Base-by-base conservation (phyloP, 805 yeast species). In the Metschnikowia cubensis region DNA sequence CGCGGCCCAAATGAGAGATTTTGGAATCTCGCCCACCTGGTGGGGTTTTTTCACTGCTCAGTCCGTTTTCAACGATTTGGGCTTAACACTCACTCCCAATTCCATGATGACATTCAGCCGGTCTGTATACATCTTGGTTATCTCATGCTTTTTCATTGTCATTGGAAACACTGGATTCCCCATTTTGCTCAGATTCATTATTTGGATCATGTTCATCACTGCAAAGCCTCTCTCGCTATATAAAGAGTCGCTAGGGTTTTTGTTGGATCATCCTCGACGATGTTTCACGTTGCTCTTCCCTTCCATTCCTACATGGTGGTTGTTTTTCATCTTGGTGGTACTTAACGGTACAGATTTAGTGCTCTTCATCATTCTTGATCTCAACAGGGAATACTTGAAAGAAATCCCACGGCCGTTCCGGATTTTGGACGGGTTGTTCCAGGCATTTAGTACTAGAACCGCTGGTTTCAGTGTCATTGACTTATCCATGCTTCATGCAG, bases 151-250 rank as follows among this genome's bases (percentile, higher is more conserved):
- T 64, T 82, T 94, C 54, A 83, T 94, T 59, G 82, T 92, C 48
- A 82, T 89, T 55, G 99, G 99, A 14, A 94, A 94, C 66, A 92
- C 97, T 0, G 97, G 96, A 4, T 89, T 94, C 61, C 99, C 99
- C 0, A 77, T 91, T 2, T 67, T 89, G 29, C 70, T 94, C 43
- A 75, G 99, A 57, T 82, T 87, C 60, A 74, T 88, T 35, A 85
- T 94, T 44, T 94, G 97, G 97, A 50, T 84, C 0, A 57, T 86
- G 66, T 83, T 81, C 69, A 85, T 83, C 55, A 39, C 84, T 15
- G 74, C 95, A 0, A 85, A 79, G 35, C 87, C 84, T 1, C 63
- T 85, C 33, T 84, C 92, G 0, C 69, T 81, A 53, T 69, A 63
- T 53, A 79, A 79, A 50, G 98, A 94, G 61, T 85, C 96, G 5